Base-by-base conservation (phyloP, 441 rosid genomes). In the Eruca vesicaria region DNA sequence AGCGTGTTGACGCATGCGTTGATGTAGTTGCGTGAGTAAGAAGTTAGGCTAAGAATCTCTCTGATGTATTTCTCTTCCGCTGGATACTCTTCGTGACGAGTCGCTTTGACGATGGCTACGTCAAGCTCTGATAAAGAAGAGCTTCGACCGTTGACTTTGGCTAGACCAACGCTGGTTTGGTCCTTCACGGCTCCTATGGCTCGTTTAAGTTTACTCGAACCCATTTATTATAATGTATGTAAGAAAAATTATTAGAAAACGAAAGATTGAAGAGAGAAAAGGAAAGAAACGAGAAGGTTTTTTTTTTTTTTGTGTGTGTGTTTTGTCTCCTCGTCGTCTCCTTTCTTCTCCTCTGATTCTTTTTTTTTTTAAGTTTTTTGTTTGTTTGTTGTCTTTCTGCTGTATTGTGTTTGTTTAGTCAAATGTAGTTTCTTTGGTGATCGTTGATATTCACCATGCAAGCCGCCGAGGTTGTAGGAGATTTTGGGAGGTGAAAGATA, bases 161-260 rank as follows among this genome's bases (percentile, higher is more conserved):
- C 97, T 9, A 94, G 82, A 31, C 98, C 79, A 5, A 94, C 93
- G 93, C 97, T 94, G 8, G 97, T 92, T 60, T 81, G 87, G 82
- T 94, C 98, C 82, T 94, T 94, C 5, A 94, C 92, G 1, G 86
- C 94, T 67, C 97, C 97, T 57, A 94, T 60, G 64, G 95, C 97
- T 74, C 83, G 78, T 76, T 85, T 83, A 9, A 92, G 57, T 68
- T 73, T 89, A 83, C 97, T 83, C 9, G 91, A 85, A 65, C 87
- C 88, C 97, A 94, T 58, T 35, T 10, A 19, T 31, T 20, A 38
- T 8, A 31, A 3, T 58, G 0, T 59, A 14, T 63, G 0, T 18
- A 9, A 68, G 43, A 38, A 38, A 38, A 10, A 10, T 2, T 10
- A 36, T 38, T 12, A 38, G 15, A 38, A 12, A 12, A 38, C 6